phyloP scores from a whole-genome alignment of 495 filamentous ascomycete species.

The Penicillium cinerascens region DNA sequence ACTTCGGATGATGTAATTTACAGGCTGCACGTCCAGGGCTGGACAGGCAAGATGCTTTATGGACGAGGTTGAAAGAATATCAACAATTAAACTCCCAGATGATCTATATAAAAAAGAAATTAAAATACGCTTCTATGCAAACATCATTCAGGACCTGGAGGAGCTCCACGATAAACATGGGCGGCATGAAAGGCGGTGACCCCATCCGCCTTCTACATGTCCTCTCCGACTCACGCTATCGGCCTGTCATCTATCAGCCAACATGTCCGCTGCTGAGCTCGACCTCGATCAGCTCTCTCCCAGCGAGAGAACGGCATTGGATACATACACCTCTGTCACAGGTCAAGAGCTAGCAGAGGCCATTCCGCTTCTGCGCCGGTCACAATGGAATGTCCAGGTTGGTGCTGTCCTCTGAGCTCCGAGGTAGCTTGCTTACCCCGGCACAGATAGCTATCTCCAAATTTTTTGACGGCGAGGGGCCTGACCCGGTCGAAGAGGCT shows the following conservation, averaged over 20 bases:
- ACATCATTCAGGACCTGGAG: neutral
- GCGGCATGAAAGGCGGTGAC: slow-evolving; percentile 15
- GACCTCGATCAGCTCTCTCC: slow-evolving; percentile 70
- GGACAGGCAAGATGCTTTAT: neutral
- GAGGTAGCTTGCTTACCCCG: slow-evolving; percentile 7
- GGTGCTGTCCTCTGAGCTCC: slow-evolving; percentile 13
- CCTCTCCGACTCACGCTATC: slow-evolving; percentile 16
- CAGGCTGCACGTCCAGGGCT: neutral
- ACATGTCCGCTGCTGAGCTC: slow-evolving; percentile 41
- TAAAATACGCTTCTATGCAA: neutral
- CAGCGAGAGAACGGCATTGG: slow-evolving; percentile 73
- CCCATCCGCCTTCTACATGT: slow-evolving; percentile 5
- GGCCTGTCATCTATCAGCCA: slow-evolving; percentile 18
- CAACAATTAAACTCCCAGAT: neutral
- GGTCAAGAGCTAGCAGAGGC: slow-evolving; percentile 75
- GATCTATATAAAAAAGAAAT: neutral
- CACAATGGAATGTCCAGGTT: slow-evolving; percentile 96
- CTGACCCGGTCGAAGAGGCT: slow-evolving; percentile 77
- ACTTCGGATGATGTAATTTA: neutral
- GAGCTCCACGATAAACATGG: neutral
- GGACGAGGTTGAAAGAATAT: neutral
- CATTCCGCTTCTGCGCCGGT: slow-evolving; percentile 73
- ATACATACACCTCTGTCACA: slow-evolving; percentile 86
- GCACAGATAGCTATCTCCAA: slow-evolving; percentile 86
- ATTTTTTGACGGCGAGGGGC: slow-evolving; percentile 94